A percentile compares a stretch with the other conserved stretches of the same genome.
phyloP scores from a whole-genome alignment of 2,329 filamentous ascomycete species.

The Cryphonectria nitschkei region DNA sequence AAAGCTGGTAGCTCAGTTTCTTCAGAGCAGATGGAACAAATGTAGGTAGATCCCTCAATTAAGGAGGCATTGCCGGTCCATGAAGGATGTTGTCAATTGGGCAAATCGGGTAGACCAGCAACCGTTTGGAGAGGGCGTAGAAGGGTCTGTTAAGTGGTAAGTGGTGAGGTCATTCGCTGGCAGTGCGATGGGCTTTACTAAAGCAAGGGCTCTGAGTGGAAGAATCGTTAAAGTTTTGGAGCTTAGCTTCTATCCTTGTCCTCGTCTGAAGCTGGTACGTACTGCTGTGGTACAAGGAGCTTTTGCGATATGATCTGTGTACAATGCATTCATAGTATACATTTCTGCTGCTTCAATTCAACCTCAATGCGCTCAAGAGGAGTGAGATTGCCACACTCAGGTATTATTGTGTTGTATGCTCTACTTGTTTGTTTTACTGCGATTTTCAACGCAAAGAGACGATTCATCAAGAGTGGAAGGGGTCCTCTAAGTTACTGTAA shows the following conservation, averaged over 20 bases:
- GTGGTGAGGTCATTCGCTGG: conserved; percentile 23
- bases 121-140: not conserved
- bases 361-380: too few species aligned
- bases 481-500: not conserved
- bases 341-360: not conserved
- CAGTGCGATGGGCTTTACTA: conserved; percentile 19
- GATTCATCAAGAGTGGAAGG: not conserved
- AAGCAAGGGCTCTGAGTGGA: conserved; percentile 27
- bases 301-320: not conserved
- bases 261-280: not conserved
- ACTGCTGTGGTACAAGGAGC: not conserved
- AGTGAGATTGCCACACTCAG: too few species aligned
- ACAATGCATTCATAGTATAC: not conserved
- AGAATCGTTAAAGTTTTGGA: conserved; percentile 6
- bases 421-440: not conserved
- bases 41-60: not conserved
- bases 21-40: not conserved
- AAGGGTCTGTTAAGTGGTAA: conserved; percentile 17
- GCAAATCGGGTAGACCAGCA: not conserved
- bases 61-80: not conserved
- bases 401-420: too few species aligned
- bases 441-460: not conserved
- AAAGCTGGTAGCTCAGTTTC: not conserved
- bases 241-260: not conserved
- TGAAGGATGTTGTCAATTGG: not conserved